A percentile compares a stretch with the other conserved stretches of the same genome.
Conservation (phyloP, 2,329 filamentous ascomycete species). For the Ophiognomonia clavigignenti-juglandacearum region DNA sequence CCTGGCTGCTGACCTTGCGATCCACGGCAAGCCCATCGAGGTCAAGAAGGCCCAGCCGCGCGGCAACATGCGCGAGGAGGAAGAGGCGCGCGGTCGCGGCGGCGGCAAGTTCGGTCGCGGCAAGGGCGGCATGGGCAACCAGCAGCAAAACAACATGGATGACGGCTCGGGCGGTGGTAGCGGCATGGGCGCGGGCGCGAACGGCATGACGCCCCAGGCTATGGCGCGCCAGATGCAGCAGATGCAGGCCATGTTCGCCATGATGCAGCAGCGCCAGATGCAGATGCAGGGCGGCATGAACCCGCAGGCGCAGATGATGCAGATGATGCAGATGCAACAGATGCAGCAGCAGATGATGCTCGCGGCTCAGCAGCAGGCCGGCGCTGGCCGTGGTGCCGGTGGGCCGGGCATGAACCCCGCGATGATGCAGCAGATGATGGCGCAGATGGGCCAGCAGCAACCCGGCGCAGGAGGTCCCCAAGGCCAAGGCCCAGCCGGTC, state of each 20-base stretch:
- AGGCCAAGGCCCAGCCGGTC: slow-evolving; percentile 21
- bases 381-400: slow-evolving; percentile 24
- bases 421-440: slow-evolving; percentile 53
- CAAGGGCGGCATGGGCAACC: slow-evolving; percentile 43
- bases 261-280: slow-evolving; percentile 87
- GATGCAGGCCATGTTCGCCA: slow-evolving; percentile 94
- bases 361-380: slow-evolving; percentile 26
- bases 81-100: slow-evolving; percentile 61
- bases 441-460: slow-evolving; percentile 36
- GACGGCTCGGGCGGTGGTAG: slow-evolving; percentile 21
- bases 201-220: slow-evolving; percentile 83
- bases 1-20: slow-evolving; percentile 78
- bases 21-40: slow-evolving; percentile 93
- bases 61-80: slow-evolving; percentile 89
- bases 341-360: slow-evolving; percentile 57
- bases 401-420: slow-evolving; percentile 41
- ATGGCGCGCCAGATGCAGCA: slow-evolving; percentile 99
- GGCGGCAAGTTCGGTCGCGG: slow-evolving; percentile 47
- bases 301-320: slow-evolving; percentile 37
- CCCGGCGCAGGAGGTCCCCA: slow-evolving; percentile 24
- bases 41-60: slow-evolving; percentile 97
- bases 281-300: slow-evolving; percentile 62
- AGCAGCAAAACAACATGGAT: slow-evolving; percentile 31
- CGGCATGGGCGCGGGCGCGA: slow-evolving; percentile 24
- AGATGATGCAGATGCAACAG: slow-evolving; percentile 71